Percentiles rank a stretch among this genome's conserved stretches.
These are phyloP conservation scores for Notholithocarpus densiflorus DNA, from an alignment of 306 rosid species.

Conservation along the genomic window DNA sequence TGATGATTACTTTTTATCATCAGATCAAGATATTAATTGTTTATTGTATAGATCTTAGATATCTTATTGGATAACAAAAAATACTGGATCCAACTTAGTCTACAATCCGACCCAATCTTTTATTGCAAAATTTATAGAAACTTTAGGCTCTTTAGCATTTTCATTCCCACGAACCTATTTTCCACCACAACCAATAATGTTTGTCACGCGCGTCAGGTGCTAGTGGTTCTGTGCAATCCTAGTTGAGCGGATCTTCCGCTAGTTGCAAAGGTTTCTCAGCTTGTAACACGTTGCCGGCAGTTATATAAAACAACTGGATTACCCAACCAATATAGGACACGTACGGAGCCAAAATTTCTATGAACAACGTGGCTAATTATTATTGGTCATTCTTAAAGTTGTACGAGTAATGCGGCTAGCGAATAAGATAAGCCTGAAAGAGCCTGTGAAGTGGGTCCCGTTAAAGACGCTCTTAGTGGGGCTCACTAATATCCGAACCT, in stretches of 20 bases:
- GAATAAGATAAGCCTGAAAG: neutral
- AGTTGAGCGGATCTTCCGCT: constrained; percentile 9
- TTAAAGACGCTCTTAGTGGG: constrained; percentile 46
- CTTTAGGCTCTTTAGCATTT: no score
- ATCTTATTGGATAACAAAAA: no score
- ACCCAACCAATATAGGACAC: constrained; percentile 12
- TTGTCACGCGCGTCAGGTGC: constrained; percentile 32
- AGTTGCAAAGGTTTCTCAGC: neutral
- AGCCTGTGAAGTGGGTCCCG: constrained; percentile 40
- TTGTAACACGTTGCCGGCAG: neutral
- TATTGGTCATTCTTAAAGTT: neutral
- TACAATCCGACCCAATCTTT: no score
- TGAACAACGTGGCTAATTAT: neutral
- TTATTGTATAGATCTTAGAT: no score
- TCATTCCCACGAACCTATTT: no score
- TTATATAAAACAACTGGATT: no score
- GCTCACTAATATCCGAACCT: constrained; percentile 36
- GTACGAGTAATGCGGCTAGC: no score
- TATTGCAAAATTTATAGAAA: no score
- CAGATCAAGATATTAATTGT: no score
- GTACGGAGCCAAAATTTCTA: neutral
- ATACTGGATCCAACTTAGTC: no score
- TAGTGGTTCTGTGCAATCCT: neutral
- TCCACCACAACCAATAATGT: neutral
- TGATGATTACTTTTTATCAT: no score